Base-by-base conservation (phyloP, 169 alveolate species). In the Plasmodium adleri region DNA sequence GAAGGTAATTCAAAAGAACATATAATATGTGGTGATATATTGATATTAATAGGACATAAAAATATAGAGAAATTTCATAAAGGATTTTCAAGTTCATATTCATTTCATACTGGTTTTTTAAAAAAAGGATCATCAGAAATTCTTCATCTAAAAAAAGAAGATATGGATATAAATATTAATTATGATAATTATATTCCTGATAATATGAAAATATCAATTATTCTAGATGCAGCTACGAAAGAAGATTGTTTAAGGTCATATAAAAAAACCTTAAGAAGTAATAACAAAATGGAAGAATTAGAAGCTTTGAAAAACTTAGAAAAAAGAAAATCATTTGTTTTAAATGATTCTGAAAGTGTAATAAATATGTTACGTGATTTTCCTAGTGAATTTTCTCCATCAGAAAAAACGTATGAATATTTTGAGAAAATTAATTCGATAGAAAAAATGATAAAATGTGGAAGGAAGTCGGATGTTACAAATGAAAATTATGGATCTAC, bases 101-200 rank as follows among this genome's bases (percentile, higher is more conserved):
- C 93, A 28, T 94, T 94, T 70, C 94, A 94, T 72, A 92, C 96
- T 6, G 94, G 94, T 10, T 92, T 94, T 71, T 72, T 86, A 49
- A 72, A 72, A 52, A 72, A 72, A 54, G 15, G 56, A 6, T 22
- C 75, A 1, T 86, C 88, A n/a, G 88, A 86, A 86, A 15, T 86
- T 47, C 45, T 86, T 12, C 88, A 86, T 58, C 71, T 86, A 72
- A 72, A 75, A 58, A 86, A 86, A 72, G 87, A 86, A 24, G 92
- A 86, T 56, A 86, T 86, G 67, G 92, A 86, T 54, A 72, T 86
- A n/a, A 86, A 72, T 66, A 86, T 67, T 63, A 86, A 86, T 39
- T 86, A 71, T 54, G 88, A 86, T 71, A 59, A 32, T 45, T 86
- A 86, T 56, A 86, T 86, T 47, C 92, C 92, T 8, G 87, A 86